A percentile compares a stretch with the other conserved stretches of the same genome.
Evolutionary conservation across 2,329 filamentous ascomycete species (phyloP).

Genomic region (Ophiostoma quercus): DNA sequence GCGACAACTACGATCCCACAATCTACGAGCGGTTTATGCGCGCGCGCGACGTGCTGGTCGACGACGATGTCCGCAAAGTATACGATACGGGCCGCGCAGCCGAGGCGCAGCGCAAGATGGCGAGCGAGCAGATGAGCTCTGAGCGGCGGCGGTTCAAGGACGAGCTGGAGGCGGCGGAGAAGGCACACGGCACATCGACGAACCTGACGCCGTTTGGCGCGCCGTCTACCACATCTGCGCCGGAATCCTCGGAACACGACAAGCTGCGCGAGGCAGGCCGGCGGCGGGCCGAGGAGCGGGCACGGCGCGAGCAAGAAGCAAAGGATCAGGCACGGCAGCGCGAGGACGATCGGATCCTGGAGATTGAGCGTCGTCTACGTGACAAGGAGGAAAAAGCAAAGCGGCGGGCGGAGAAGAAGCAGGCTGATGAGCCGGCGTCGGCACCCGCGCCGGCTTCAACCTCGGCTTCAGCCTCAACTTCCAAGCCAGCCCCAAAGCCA

Average conservation of each 20-base stretch:
- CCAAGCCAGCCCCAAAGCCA: neutral
- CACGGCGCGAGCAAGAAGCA: conserved; percentile 40
- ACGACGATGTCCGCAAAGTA: conserved; percentile 62
- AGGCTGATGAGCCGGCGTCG: conserved; percentile 31
- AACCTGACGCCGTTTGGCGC: conserved; percentile 28
- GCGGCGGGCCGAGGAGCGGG: conserved; percentile 39
- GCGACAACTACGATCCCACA: conserved; percentile 65
- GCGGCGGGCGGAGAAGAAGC: conserved; percentile 24
- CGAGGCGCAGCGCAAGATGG: conserved; percentile 60
- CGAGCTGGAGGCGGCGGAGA: conserved; percentile 75
- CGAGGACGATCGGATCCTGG: conserved; percentile 39
- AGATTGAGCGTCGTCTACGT: conserved; percentile 41
- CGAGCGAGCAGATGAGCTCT: conserved; percentile 68
- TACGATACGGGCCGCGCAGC: conserved; percentile 76
- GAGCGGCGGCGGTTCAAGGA: conserved; percentile 73
- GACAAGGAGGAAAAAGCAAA: conserved; percentile 38
- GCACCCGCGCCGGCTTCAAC: neutral
- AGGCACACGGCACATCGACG: conserved; percentile 41
- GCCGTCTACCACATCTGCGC: conserved; percentile 1
- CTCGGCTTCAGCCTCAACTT: neutral
- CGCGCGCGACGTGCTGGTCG: conserved; percentile 77
- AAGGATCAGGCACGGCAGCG: conserved; percentile 40
- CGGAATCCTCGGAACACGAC: conserved; percentile 20
- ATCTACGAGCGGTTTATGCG: conserved; percentile 82
- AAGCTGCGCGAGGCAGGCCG: conserved; percentile 35